Conservation (phyloP, 1,284 basidiomycete species). For the Rhodotorula sp. region DNA sequence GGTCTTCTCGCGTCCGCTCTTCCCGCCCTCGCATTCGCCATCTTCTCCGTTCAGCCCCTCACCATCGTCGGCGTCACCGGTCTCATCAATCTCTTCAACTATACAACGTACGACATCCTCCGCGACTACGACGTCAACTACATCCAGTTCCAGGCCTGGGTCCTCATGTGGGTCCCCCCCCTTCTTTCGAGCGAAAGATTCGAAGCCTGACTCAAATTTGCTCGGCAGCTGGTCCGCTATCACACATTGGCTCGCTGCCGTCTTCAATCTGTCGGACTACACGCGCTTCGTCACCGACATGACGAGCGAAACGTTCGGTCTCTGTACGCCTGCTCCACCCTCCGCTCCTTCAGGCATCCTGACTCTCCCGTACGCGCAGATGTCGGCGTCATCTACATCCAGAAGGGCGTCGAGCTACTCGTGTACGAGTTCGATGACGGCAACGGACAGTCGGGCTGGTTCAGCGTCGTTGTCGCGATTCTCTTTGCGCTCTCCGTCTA, state of each 20-base stretch:
- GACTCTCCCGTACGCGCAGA: slow-evolving; percentile 53
- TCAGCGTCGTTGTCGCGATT: slow-evolving; percentile 54
- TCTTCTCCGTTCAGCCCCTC: slow-evolving; percentile 87
- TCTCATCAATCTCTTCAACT: slow-evolving; percentile 72
- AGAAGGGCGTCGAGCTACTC: slow-evolving; percentile 55
- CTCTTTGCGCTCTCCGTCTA: slow-evolving; percentile 54
- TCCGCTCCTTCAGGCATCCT: not conserved
- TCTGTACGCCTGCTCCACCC: slow-evolving; percentile 31
- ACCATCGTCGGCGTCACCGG: slow-evolving; percentile 94
- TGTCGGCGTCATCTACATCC: slow-evolving; percentile 58
- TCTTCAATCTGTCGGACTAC: slow-evolving; percentile 64
- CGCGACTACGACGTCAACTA: slow-evolving; percentile 64
- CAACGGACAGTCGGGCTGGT: slow-evolving; percentile 50
- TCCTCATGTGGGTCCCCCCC: slow-evolving; percentile 46
- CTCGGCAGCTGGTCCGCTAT: slow-evolving; percentile 87
- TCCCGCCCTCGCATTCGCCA: slow-evolving; percentile 85
- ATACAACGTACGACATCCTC: slow-evolving; percentile 81
- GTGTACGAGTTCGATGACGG: slow-evolving; percentile 37
- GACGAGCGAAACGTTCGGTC: slow-evolving; percentile 73
- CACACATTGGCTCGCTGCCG: slow-evolving; percentile 83
- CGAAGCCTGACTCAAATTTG: not conserved
- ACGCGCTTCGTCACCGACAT: slow-evolving; percentile 76
- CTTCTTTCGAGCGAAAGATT: not conserved
- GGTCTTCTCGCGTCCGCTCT: slow-evolving; percentile 62
- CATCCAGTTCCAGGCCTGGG: slow-evolving; percentile 64